Conservation (phyloP, 306 rosid species). For the Acacia confusa region DNA sequence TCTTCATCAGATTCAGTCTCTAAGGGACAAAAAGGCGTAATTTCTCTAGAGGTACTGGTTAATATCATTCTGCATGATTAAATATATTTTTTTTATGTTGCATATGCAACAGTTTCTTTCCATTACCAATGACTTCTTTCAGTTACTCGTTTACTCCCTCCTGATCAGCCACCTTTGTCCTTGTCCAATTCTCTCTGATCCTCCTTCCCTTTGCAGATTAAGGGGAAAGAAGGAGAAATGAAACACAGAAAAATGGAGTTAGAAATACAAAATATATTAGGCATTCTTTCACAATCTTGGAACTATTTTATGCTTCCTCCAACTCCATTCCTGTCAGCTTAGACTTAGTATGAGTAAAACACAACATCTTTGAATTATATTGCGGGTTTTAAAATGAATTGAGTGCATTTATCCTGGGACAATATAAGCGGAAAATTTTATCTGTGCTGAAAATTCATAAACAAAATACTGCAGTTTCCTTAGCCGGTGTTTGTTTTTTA, state of each 20-base stretch:
- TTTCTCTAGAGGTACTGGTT: constrained; percentile 63
- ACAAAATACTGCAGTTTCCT: constrained; percentile 18
- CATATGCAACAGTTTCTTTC: constrained; percentile 17
- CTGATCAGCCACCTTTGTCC: background rate
- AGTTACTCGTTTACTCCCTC: background rate
- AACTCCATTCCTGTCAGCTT: constrained; percentile 17
- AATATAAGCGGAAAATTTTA: constrained; percentile 8
- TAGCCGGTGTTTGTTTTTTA: constrained; percentile 34
- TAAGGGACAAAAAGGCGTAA: constrained; percentile 47
- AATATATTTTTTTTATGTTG: background rate
- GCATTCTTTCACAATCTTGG: background rate
- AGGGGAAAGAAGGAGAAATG: background rate
- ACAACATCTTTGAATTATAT: constrained; percentile 18
- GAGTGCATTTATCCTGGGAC: constrained; percentile 4
- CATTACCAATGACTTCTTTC: background rate
- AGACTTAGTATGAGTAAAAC: constrained; percentile 16
- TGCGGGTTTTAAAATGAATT: constrained; percentile 20
- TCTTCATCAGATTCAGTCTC: constrained; percentile 42
- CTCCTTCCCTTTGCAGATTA: background rate
- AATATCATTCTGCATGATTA: constrained; percentile 20
- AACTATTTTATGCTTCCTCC: constrained; percentile 22
- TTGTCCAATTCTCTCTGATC: background rate
- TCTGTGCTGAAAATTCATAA: constrained; percentile 21
- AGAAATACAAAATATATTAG: background rate
- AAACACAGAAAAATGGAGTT: background rate